Percentiles rank a stretch among this genome's conserved stretches.
phyloP scores from a whole-genome alignment of 2,329 filamentous ascomycete genomes.

The Ophiobolus disseminans region DNA sequence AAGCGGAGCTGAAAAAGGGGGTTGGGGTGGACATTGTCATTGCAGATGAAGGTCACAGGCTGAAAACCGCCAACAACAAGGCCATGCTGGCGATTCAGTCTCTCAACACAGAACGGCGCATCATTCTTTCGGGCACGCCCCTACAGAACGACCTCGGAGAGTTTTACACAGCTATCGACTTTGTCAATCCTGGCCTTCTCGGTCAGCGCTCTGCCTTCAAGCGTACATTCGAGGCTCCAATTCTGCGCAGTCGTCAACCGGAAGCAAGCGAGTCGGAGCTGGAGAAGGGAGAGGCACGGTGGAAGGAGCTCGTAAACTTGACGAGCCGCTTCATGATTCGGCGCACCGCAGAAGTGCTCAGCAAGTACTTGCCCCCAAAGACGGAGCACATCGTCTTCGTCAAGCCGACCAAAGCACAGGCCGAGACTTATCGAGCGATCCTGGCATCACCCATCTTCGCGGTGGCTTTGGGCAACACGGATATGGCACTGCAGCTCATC shows the following conservation, averaged over 20 bases:
- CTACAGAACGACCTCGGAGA: constrained; percentile 73
- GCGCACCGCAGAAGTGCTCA: constrained; percentile 70
- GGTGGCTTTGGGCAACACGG: constrained; percentile 66
- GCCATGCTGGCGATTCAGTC: constrained; percentile 70
- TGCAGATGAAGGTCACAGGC: constrained; percentile 72
- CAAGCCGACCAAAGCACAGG: constrained; percentile 66
- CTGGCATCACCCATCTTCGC: constrained; percentile 70
- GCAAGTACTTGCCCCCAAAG: constrained; percentile 70
- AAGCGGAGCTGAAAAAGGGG: constrained; percentile 69
- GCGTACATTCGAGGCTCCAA: constrained; percentile 69
- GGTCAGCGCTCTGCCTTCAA: constrained; percentile 69
- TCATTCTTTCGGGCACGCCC: constrained; percentile 72
- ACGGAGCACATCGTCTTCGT: constrained; percentile 73
- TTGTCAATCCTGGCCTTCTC: constrained; percentile 71
- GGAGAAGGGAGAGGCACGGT: constrained; percentile 68
- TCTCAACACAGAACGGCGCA: constrained; percentile 65
- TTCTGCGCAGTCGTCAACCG: constrained; percentile 69
- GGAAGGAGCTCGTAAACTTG: constrained; percentile 65
- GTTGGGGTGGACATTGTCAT: constrained; percentile 72
- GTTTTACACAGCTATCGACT: constrained; percentile 72
- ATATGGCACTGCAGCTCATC: constrained; percentile 71
- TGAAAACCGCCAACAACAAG: constrained; percentile 74
- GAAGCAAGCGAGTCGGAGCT: constrained; percentile 66
- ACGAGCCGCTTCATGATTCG: constrained; percentile 71
- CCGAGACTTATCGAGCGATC: constrained; percentile 67